Conservation (phyloP, 139 green algal species). For the Mesotaenium endlicherianum region DNA sequence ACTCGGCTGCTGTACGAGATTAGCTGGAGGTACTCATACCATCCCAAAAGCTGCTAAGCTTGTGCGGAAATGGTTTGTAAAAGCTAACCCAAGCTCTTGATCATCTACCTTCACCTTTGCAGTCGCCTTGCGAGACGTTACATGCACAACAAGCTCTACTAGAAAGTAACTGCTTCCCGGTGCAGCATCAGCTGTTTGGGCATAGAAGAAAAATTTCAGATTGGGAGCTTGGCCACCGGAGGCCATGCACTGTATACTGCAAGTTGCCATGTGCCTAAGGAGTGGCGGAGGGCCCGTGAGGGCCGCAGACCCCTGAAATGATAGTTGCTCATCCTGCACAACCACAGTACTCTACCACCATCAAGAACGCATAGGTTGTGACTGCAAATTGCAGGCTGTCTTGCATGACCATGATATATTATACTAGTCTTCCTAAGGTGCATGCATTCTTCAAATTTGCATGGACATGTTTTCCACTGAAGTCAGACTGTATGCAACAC, state of each 20-base stretch:
- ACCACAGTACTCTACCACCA: too few species aligned
- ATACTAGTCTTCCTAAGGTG: too few species aligned
- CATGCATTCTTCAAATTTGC: too few species aligned
- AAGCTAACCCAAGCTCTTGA: neutral
- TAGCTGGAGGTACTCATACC: too few species aligned
- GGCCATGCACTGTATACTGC: conserved; percentile 71
- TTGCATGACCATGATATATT: too few species aligned
- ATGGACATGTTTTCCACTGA: too few species aligned
- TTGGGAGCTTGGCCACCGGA: conserved; percentile 64
- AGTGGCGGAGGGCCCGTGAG: conserved; percentile 25
- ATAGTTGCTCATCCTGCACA: conserved; percentile 33
- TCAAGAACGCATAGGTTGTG: too few species aligned
- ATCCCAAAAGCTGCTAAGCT: too few species aligned
- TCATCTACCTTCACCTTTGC: conserved; percentile 65
- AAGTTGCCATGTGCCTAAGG: conserved; percentile 59
- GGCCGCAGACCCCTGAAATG: neutral
- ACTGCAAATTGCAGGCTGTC: too few species aligned
- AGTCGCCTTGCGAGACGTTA: conserved; percentile 35
- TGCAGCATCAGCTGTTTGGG: conserved; percentile 51
- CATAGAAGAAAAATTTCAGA: conserved; percentile 82
- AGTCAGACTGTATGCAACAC: too few species aligned
- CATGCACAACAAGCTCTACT: conserved; percentile 67
- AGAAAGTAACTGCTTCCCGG: conserved; percentile 58
- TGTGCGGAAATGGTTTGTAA: neutral
- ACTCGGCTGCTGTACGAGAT: too few species aligned